Evolutionary conservation across 2,329 filamentous ascomycete species (phyloP).

Genomic region (Colletotrichum viniferum): DNA sequence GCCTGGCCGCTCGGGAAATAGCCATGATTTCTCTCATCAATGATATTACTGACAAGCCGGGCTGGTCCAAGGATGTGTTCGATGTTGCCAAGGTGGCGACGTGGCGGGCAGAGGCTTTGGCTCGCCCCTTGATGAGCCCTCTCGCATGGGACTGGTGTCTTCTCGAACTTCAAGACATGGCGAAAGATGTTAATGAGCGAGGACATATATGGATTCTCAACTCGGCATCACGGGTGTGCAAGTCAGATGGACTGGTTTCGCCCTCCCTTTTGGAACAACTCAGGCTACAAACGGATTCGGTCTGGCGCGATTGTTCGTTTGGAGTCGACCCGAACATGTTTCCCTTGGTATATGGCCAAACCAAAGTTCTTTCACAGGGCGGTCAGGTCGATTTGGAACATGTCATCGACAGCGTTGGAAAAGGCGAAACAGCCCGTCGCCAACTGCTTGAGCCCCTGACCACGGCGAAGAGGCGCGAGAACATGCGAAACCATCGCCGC

Average conservation of each 20-base stretch:
- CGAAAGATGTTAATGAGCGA: background rate
- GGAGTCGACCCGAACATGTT: background rate
- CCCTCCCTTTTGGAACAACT: background rate
- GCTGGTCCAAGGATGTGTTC: background rate
- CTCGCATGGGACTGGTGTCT: background rate
- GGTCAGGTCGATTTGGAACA: background rate
- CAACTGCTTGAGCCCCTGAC: background rate
- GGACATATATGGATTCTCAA: background rate
- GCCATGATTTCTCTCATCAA: background rate
- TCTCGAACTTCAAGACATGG: background rate
- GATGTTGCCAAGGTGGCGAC: background rate
- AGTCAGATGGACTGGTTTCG: background rate
- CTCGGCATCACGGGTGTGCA: background rate
- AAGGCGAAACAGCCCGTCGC: background rate
- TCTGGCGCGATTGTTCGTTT: background rate
- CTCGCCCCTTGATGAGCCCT: background rate
- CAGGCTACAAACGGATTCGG: background rate
- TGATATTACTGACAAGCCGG: background rate
- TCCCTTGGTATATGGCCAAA: background rate
- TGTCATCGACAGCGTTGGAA: background rate
- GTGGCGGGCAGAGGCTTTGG: background rate
- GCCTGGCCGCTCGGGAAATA: background rate
- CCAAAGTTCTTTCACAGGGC: background rate
- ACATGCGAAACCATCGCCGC: background rate
- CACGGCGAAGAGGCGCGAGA: accelerated